Evolutionary conservation across 495 filamentous ascomycete genomes (phyloP).

Genomic region (Aspergillus diversus): DNA sequence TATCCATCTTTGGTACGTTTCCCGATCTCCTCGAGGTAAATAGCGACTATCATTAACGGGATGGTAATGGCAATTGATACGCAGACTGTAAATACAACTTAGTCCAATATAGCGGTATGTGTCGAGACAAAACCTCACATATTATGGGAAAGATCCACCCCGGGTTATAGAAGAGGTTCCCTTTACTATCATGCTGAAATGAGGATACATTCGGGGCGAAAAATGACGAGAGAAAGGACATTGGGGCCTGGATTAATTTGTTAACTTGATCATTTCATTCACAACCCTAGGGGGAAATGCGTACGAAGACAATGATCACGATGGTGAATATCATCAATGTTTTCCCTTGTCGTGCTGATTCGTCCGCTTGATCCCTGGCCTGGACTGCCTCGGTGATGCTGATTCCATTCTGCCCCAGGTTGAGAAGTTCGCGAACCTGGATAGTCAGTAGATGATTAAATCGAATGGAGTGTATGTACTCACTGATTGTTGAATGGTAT

Average conservation of each 20-base stretch:
- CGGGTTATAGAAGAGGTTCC: slow-evolving; percentile 4
- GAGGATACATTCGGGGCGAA: slow-evolving; percentile 18
- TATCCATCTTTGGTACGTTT: neutral
- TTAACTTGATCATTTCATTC: neutral
- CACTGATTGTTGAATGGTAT: slow-evolving; percentile 8
- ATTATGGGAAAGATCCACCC: slow-evolving; percentile 21
- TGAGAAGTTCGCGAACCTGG: slow-evolving; percentile 32
- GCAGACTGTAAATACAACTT: neutral
- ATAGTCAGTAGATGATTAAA: slow-evolving; percentile 42
- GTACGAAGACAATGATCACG: slow-evolving; percentile 61
- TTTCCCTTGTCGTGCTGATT: slow-evolving; percentile 57
- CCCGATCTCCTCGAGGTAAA: neutral
- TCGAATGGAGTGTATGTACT: neutral
- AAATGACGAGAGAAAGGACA: slow-evolving; percentile 19
- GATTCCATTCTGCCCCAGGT: slow-evolving; percentile 56
- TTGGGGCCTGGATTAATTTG: slow-evolving; percentile 2
- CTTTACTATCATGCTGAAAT: slow-evolving; percentile 15
- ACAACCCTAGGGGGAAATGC: neutral
- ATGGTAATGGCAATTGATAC: slow-evolving; percentile 1
- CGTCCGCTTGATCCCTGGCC: slow-evolving; percentile 55
- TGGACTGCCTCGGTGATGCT: slow-evolving; percentile 61
- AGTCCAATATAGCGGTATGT: neutral
- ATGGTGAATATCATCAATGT: slow-evolving; percentile 67
- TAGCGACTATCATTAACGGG: neutral
- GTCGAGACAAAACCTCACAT: neutral